Percentiles rank a stretch among this genome's conserved stretches.
Conservation (phyloP, 2,329 filamentous ascomycete species). For the Aspergillus carbonarius region DNA sequence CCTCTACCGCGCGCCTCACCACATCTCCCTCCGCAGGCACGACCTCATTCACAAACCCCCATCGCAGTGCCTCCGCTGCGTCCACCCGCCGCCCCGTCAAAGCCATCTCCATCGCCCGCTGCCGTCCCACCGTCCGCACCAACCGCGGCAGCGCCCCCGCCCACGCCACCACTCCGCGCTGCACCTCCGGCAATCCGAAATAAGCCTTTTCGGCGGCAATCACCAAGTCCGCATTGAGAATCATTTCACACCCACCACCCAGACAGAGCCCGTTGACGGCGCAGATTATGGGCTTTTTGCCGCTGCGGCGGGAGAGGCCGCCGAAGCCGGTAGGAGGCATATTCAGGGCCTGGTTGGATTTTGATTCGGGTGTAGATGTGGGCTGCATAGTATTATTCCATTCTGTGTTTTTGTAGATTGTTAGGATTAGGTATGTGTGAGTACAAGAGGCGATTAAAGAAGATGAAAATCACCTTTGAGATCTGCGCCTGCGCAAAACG, state of each 20-base stretch:
- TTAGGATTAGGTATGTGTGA: background rate
- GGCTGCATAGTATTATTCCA: conserved; percentile 29
- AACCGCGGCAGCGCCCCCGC: conserved; percentile 70
- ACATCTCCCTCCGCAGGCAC: conserved; percentile 21
- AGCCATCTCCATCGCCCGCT: conserved; percentile 71
- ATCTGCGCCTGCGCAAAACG: conserved; percentile 48
- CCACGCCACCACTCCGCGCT: conserved; percentile 67
- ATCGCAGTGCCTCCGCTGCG: conserved; percentile 60
- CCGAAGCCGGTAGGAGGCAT: conserved; percentile 41
- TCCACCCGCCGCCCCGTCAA: conserved; percentile 62
- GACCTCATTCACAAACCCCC: conserved; percentile 70
- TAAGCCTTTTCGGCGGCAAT: conserved; percentile 56
- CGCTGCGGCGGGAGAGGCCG: conserved; percentile 45
- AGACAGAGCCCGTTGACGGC: conserved; percentile 74
- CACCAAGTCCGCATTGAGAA: conserved; percentile 69
- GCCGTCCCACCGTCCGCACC: conserved; percentile 63
- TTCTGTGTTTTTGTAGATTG: conserved; percentile 24
- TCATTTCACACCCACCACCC: conserved; percentile 76
- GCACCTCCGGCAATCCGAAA: conserved; percentile 72
- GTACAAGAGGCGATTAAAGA: no score
- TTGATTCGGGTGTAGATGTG: conserved; percentile 9
- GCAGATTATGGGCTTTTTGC: conserved; percentile 69
- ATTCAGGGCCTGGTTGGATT: conserved; percentile 8
- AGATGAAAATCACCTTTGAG: conserved; percentile 42
- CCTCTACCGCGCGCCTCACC: conserved; percentile 52